These are phyloP conservation scores for Arthrobotrys iridis DNA, from an alignment of 2,329 filamentous ascomycete species.

Conservation along the genomic window DNA sequence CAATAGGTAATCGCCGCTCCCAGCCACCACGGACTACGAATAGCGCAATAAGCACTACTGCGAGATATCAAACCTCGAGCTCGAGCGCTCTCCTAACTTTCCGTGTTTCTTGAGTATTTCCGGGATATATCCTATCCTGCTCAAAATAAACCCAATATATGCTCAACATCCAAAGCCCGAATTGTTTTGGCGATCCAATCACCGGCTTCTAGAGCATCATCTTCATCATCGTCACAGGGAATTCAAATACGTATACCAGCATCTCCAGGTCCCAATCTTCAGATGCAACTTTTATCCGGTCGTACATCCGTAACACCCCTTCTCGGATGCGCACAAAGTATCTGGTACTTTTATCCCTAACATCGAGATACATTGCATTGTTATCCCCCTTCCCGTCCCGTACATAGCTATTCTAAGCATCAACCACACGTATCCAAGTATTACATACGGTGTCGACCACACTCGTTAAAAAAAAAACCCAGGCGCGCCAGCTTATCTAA, in stretches of 20 bases:
- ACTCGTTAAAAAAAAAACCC: neutral
- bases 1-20: constrained; percentile 4
- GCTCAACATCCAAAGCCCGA: neutral
- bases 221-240: neutral
- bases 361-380: constrained; percentile 16
- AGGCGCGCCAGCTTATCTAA: constrained; percentile 10
- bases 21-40: constrained; percentile 11
- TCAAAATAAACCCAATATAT: constrained; percentile 2
- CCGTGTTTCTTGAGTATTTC: neutral
- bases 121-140: neutral
- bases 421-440: constrained; percentile 19
- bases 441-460: constrained; percentile 5
- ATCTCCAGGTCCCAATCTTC: constrained; percentile 8
- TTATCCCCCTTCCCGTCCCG: constrained; percentile 18
- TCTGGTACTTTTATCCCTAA: constrained; percentile 25
- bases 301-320: neutral
- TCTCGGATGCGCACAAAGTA: neutral
- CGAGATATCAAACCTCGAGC: constrained; percentile 19
- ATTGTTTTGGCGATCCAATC: constrained; percentile 1
- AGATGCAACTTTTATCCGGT: constrained; percentile 14
- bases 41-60: constrained; percentile 36
- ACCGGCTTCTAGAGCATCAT: neutral
- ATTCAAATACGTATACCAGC: neutral
- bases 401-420: constrained; percentile 18
- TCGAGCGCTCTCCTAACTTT: constrained; percentile 9